A percentile compares a stretch with the other conserved stretches of the same genome.
Evolutionary conservation across 23 red algal species (phyloP).

Genomic region (Gracilaria domingensis): DNA sequence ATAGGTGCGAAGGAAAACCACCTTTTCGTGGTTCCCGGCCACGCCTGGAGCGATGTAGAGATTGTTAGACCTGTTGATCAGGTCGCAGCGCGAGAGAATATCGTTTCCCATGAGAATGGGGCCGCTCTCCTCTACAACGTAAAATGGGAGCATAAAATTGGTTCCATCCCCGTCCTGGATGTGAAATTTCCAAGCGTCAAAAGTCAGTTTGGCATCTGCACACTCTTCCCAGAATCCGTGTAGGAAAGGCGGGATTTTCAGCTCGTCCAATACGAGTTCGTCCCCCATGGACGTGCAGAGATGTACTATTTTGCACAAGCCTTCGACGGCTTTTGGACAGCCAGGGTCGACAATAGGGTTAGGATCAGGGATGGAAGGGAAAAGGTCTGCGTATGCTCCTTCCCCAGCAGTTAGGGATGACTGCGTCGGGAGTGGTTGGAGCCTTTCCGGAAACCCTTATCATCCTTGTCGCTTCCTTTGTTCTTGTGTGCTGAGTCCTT

Average conservation of each 20-base stretch:
- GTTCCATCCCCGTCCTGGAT: not conserved
- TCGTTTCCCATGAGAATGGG: conserved; percentile 13
- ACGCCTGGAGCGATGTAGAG: not conserved
- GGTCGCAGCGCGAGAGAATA: not conserved
- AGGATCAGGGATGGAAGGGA: conserved; percentile 4
- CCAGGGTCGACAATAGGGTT: conserved; percentile 31
- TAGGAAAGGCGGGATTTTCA: not conserved
- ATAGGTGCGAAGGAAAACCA: not conserved
- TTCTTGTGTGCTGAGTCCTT: not conserved
- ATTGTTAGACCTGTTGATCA: not conserved
- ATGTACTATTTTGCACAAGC: not conserved
- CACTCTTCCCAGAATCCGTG: not conserved
- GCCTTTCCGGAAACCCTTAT: no score
- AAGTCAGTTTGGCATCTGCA: conserved; percentile 14
- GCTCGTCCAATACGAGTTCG: not conserved
- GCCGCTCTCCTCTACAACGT: not conserved
- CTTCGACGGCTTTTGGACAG: not conserved
- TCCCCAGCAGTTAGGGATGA: not conserved
- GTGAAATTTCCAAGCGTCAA: no score
- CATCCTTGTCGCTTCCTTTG: not conserved
- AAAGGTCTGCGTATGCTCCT: conserved; percentile 28
- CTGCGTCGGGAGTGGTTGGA: no score
- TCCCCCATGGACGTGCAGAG: not conserved
- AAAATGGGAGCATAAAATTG: not conserved
- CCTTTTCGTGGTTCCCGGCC: not conserved